These are phyloP conservation scores for Aspergillus bombycis DNA, from an alignment of 2,329 filamentous ascomycete genomes.

Conservation along the genomic window DNA sequence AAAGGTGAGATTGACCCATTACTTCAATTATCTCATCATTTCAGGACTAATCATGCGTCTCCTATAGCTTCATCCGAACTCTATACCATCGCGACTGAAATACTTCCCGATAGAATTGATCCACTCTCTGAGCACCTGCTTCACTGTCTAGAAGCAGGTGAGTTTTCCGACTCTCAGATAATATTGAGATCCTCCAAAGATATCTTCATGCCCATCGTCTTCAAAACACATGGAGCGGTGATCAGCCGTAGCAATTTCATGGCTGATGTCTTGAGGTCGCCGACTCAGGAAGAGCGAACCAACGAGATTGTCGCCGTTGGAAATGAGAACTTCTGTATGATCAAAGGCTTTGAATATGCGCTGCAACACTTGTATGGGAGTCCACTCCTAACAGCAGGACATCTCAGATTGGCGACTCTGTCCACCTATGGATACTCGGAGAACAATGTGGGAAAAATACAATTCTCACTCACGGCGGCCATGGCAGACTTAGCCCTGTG, in stretches of 20 bases:
- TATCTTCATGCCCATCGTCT: slow-evolving; percentile 21
- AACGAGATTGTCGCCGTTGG: slow-evolving; percentile 21
- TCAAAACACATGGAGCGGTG: slow-evolving; percentile 26
- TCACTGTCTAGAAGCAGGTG: slow-evolving; percentile 13
- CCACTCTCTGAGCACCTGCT: slow-evolving; percentile 20
- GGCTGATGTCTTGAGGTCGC: slow-evolving; percentile 19
- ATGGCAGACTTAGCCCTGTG: slow-evolving; percentile 34
- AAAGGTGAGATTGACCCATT: neutral
- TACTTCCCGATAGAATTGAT: neutral
- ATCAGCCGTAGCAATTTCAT: slow-evolving; percentile 30
- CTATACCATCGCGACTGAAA: neutral
- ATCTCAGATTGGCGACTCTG: slow-evolving; percentile 21
- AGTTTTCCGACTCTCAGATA: slow-evolving; percentile 26
- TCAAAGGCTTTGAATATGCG: slow-evolving; percentile 29
- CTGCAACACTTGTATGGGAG: slow-evolving; percentile 33
- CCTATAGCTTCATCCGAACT: neutral
- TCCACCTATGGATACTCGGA: slow-evolving; percentile 17
- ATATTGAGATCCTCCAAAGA: slow-evolving; percentile 22
- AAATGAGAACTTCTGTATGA: slow-evolving; percentile 25
- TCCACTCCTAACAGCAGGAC: slow-evolving; percentile 19
- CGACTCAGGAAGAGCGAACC: neutral
- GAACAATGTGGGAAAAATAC: slow-evolving; percentile 2
- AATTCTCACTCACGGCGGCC: slow-evolving; percentile 21
- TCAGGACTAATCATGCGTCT: neutral
- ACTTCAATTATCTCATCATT: neutral